Percentiles rank a stretch among this genome's conserved stretches.
phyloP scores from a whole-genome alignment of 768 basidiomycete species.

The Scleroderma citrinum region DNA sequence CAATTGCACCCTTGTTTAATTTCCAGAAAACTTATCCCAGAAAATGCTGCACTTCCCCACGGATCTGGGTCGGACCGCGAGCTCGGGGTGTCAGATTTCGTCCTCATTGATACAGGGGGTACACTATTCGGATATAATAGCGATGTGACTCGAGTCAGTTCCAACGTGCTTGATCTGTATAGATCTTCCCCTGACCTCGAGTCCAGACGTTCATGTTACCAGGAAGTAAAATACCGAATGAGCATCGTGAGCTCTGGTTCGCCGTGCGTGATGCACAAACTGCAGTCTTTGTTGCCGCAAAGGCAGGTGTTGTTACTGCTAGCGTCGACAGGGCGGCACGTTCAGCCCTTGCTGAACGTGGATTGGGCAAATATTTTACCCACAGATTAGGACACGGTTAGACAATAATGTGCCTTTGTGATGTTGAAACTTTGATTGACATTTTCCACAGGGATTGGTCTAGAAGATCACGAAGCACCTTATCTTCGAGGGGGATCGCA shows the following conservation, averaged over 20 bases:
- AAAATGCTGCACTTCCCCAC: conserved; percentile 83
- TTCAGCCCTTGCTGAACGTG: conserved; percentile 33
- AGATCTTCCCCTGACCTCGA: not conserved
- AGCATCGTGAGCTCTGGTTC: conserved; percentile 57
- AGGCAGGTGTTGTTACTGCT: conserved; percentile 43
- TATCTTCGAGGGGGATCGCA: conserved; percentile 70
- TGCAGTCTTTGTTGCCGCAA: conserved; percentile 43
- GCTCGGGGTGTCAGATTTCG: conserved; percentile 53
- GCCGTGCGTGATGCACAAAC: conserved; percentile 59
- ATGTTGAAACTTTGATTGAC: conserved; percentile 10
- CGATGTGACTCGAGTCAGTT: conserved; percentile 69
- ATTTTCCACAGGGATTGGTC: conserved; percentile 60
- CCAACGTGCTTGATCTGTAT: not conserved
- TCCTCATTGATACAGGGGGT: conserved; percentile 71
- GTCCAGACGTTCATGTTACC: conserved; percentile 60
- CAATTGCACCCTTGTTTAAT: conserved; percentile 2
- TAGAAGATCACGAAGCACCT: conserved; percentile 79
- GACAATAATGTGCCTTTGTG: conserved; percentile 8
- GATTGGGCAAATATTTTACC: conserved; percentile 61
- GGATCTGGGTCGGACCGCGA: conserved; percentile 67
- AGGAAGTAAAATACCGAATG: conserved; percentile 45
- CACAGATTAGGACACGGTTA: conserved; percentile 77
- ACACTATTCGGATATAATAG: conserved; percentile 68
- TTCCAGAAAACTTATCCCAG: conserved; percentile 31
- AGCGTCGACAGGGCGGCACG: conserved; percentile 63